A percentile compares a stretch with the other conserved stretches of the same genome.
Conservation (phyloP, 306 rosid genomes). For the Elaeagnus macrophylla region DNA sequence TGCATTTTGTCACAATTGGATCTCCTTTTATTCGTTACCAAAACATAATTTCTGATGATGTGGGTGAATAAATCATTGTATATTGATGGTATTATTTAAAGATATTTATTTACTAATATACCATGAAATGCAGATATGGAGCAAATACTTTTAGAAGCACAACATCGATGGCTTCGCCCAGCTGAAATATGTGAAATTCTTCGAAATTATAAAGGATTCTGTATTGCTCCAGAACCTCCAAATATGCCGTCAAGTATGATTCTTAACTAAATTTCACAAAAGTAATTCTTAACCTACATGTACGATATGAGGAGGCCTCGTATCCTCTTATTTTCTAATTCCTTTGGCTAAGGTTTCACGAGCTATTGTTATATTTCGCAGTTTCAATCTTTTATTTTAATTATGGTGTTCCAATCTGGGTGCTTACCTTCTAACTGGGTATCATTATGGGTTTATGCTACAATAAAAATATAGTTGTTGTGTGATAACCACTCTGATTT, state of each 20-base stretch:
- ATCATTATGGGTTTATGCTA: too few relatives aligned
- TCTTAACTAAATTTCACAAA: slow-evolving; percentile 9
- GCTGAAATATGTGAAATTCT: slow-evolving; percentile 86
- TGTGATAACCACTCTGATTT: too few relatives aligned
- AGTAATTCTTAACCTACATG: too few relatives aligned
- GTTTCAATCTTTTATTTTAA: too few relatives aligned
- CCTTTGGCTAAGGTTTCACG: too few relatives aligned
- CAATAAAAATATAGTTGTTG: too few relatives aligned
- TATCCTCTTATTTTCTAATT: too few relatives aligned
- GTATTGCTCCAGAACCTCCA: slow-evolving; percentile 57
- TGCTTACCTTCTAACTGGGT: too few relatives aligned
- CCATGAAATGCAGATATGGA: slow-evolving; percentile 44
- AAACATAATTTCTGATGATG: neutral
- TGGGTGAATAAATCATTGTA: neutral
- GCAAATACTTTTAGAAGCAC: slow-evolving; percentile 61
- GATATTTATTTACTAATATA: slow-evolving; percentile 15
- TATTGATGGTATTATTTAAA: neutral
- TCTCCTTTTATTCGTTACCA: neutral
- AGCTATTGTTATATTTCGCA: too few relatives aligned
- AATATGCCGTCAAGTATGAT: slow-evolving; percentile 59
- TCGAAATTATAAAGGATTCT: slow-evolving; percentile 38
- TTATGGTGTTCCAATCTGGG: too few relatives aligned
- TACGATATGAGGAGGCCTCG: too few relatives aligned
- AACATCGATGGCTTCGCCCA: slow-evolving; percentile 84
- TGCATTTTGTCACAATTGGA: neutral